Evolutionary conservation across 2,329 filamentous ascomycete genomes (phyloP).

Genomic region (Nemania abortiva): DNA sequence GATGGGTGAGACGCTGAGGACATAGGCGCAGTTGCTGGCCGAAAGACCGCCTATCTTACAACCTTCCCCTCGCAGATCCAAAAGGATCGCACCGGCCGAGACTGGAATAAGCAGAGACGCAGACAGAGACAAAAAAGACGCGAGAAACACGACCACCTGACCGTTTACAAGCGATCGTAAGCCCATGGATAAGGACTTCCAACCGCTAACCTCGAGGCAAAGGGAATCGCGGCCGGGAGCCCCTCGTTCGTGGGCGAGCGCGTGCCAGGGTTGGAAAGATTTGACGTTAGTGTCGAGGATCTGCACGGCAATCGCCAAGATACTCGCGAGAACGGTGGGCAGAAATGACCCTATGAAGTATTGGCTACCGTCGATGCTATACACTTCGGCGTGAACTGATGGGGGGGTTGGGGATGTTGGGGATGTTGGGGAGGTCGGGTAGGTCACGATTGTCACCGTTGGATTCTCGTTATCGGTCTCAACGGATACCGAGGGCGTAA

Average conservation of each 20-base stretch:
- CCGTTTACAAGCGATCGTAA: conserved; percentile 44
- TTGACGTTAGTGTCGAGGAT: conserved; percentile 46
- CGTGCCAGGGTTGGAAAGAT: conserved; percentile 54
- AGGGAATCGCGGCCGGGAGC: conserved; percentile 51
- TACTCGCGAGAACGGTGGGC: conserved; percentile 42
- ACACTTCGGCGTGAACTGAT: conserved; percentile 18
- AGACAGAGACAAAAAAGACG: conserved; percentile 44
- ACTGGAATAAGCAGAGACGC: conserved; percentile 50
- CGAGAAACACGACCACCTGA: conserved; percentile 47
- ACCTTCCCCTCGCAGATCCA: conserved; percentile 47
- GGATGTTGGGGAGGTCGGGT: no score
- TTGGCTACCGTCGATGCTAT: conserved; percentile 22
- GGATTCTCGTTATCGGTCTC: conserved; percentile 40
- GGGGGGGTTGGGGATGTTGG: background rate
- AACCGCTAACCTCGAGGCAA: conserved; percentile 45
- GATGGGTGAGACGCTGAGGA: conserved; percentile 46
- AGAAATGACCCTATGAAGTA: conserved; percentile 47
- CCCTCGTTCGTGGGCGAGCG: conserved; percentile 50
- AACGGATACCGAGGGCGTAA: conserved; percentile 36
- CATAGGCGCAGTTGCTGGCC: conserved; percentile 49
- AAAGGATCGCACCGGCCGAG: conserved; percentile 48
- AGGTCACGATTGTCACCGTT: conserved; percentile 41
- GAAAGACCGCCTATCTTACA: conserved; percentile 41
- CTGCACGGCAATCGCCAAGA: conserved; percentile 41
- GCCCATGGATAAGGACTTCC: conserved; percentile 42